These are phyloP conservation scores for Ascochyta viciae-villosae DNA, from an alignment of 2,329 filamentous ascomycete species.

Conservation along the genomic window DNA sequence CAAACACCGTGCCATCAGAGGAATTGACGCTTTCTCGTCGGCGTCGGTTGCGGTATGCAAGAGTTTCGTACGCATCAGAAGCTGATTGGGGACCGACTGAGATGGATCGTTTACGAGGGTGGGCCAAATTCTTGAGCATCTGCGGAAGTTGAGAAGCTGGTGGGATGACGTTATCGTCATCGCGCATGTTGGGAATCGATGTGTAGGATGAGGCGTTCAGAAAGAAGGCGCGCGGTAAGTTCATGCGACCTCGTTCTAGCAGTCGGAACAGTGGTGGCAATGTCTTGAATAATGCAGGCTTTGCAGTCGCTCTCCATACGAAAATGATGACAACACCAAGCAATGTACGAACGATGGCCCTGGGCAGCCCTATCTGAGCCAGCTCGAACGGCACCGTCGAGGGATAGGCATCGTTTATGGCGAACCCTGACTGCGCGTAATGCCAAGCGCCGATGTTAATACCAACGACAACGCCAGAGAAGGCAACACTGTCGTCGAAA, in stretches of 20 bases:
- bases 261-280: conserved; percentile 88
- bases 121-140: conserved; percentile 80
- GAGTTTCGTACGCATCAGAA: conserved; percentile 92
- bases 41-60: conserved; percentile 84
- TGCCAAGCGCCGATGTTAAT: conserved; percentile 85
- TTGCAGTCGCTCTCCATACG: conserved; percentile 88
- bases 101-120: conserved; percentile 80
- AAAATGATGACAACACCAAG: conserved; percentile 86
- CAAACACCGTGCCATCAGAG: conserved; percentile 38
- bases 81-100: conserved; percentile 94
- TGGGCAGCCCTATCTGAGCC: conserved; percentile 68
- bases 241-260: conserved; percentile 79
- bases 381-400: conserved; percentile 71
- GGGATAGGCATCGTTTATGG: conserved; percentile 61
- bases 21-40: conserved; percentile 66
- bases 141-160: conserved; percentile 85
- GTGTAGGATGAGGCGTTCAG: conserved; percentile 89
- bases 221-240: conserved; percentile 88
- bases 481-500: conserved; percentile 94
- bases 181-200: conserved; percentile 74
- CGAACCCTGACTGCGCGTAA: conserved; percentile 66
- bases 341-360: conserved; percentile 71
- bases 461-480: conserved; percentile 88
- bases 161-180: conserved; percentile 88
- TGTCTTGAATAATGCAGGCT: conserved; percentile 77